These are phyloP conservation scores for Trichophyton simii DNA, from an alignment of 2,329 filamentous ascomycete species.

Conservation along the genomic window DNA sequence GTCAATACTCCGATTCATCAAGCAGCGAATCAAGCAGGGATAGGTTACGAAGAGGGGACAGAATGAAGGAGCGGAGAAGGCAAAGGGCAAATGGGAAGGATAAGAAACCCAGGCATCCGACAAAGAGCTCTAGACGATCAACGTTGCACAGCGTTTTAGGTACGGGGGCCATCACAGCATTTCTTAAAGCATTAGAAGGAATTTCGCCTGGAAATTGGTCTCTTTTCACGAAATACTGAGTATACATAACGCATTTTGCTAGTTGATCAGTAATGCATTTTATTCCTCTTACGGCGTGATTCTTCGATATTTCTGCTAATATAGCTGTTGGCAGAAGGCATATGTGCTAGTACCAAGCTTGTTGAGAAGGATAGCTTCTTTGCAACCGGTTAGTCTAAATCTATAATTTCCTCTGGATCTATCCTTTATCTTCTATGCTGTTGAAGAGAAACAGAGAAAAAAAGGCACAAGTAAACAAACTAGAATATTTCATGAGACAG, in stretches of 20 bases:
- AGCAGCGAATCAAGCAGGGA: conserved; percentile 15
- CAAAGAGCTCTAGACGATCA: conserved; percentile 22
- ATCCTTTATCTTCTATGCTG: neutral
- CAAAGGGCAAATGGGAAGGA: neutral
- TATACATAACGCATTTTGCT: neutral
- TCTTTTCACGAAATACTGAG: neutral
- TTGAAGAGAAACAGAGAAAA: neutral
- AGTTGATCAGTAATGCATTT: neutral
- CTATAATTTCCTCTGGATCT: neutral
- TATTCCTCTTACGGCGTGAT: neutral
- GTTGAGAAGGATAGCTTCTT: neutral
- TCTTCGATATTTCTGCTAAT: neutral
- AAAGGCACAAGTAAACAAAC: neutral
- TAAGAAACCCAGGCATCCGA: conserved; percentile 12
- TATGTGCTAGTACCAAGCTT: neutral
- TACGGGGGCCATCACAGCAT: conserved; percentile 27
- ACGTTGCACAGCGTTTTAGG: conserved; percentile 27
- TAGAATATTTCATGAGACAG: neutral
- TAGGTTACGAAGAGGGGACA: neutral
- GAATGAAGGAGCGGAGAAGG: neutral
- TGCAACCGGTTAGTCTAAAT: neutral
- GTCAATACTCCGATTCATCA: neutral
- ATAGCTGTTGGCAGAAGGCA: neutral
- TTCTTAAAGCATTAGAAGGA: conserved; percentile 29
- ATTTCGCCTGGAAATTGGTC: conserved; percentile 13